These are phyloP conservation scores for Myrmaecium sp. DNA, from an alignment of 2,329 filamentous ascomycete genomes.

Conservation along the genomic window DNA sequence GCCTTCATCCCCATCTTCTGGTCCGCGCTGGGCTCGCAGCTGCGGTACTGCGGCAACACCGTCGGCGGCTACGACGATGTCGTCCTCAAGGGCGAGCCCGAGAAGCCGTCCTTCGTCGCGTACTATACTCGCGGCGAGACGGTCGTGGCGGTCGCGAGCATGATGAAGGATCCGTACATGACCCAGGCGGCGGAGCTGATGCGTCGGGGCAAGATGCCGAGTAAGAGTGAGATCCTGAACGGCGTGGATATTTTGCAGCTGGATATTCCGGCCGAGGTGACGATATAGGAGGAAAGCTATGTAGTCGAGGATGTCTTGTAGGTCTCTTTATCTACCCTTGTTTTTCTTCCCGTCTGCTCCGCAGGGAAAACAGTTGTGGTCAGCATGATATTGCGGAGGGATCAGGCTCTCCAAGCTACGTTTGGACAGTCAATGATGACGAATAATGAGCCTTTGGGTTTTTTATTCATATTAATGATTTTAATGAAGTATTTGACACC, in stretches of 20 bases:
- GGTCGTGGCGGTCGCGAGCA: conserved; percentile 77
- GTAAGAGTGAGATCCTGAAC: conserved; percentile 56
- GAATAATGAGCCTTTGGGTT: too few relatives aligned
- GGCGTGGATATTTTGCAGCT: conserved; percentile 35
- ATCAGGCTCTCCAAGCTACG: too few relatives aligned
- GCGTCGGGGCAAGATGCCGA: conserved; percentile 64
- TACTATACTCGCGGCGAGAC: conserved; percentile 79
- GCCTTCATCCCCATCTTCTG: conserved; percentile 90
- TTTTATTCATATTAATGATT: too few relatives aligned
- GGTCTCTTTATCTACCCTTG: too few relatives aligned
- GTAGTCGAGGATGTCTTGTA: too few relatives aligned
- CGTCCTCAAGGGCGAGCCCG: conserved; percentile 55
- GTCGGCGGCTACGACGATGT: conserved; percentile 70
- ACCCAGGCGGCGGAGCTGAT: conserved; percentile 70
- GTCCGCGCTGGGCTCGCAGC: conserved; percentile 77
- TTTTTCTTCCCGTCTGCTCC: too few relatives aligned
- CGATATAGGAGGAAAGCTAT: conserved; percentile 17
- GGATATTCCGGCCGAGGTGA: conserved; percentile 26
- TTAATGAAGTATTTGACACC: too few relatives aligned
- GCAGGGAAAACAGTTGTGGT: too few relatives aligned
- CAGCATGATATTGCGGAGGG: too few relatives aligned
- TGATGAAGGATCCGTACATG: conserved; percentile 83
- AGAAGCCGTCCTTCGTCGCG: conserved; percentile 64
- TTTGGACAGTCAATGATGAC: too few relatives aligned
- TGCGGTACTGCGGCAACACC: conserved; percentile 88